phyloP scores from a whole-genome alignment of 345 rosid species.

The Chamaenerion angustifolium region DNA sequence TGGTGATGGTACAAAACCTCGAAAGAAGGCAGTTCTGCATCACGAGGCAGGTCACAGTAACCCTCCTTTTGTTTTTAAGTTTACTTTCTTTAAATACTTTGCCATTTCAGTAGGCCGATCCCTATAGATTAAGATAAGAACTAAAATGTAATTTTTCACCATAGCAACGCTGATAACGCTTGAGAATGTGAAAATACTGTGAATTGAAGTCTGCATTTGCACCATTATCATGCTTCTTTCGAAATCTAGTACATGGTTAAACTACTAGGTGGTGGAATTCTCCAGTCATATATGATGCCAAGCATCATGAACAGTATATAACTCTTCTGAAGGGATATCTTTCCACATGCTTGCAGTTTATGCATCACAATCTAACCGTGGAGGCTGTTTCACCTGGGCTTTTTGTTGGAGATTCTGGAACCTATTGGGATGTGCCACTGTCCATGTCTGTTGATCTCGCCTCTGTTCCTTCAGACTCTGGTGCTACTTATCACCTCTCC shows the following conservation, averaged over 20 bases:
- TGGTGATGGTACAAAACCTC: slow-evolving; percentile 23
- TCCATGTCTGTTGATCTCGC: slow-evolving; percentile 57
- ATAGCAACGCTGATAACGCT: no score
- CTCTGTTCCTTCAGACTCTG: slow-evolving; percentile 52
- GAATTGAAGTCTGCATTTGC: no score
- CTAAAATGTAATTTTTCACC: no score
- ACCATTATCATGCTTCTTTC: no score
- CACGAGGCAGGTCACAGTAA: slow-evolving; percentile 37
- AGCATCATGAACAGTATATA: no score
- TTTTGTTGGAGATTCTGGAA: slow-evolving; percentile 44
- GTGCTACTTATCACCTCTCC: slow-evolving; percentile 53
- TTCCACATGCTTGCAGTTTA: slow-evolving; percentile 39
- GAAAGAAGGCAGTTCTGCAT: slow-evolving; percentile 57
- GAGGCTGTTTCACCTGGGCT: slow-evolving; percentile 75
- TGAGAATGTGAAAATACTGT: no score
- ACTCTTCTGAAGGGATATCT: neutral
- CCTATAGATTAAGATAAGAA: no score
- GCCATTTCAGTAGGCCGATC: neutral
- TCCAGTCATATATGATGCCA: no score
- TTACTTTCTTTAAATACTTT: no score
- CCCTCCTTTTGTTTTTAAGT: neutral
- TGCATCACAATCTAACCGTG: slow-evolving; percentile 41
- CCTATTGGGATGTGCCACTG: slow-evolving; percentile 80
- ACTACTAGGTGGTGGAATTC: no score
- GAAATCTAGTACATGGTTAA: no score